Percentiles rank a stretch among this genome's conserved stretches.
phyloP scores from a whole-genome alignment of 345 rosid genomes.

The Hibiscus trionum region DNA sequence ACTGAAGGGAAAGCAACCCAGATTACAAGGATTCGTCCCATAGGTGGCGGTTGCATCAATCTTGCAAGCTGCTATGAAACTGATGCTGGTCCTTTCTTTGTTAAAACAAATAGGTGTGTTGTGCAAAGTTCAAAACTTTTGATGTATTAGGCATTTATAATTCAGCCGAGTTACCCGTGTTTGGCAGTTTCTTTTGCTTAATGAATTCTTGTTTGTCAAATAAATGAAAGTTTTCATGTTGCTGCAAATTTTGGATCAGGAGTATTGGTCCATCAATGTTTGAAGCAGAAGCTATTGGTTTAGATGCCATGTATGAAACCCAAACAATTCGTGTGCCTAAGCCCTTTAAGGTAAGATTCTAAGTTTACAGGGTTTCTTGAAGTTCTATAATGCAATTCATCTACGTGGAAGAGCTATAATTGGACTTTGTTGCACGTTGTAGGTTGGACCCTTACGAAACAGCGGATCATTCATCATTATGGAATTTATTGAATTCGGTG shows the following conservation, averaged over 20 bases:
- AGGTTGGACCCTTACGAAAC: constrained; percentile 71
- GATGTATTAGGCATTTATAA: background rate
- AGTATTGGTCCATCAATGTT: constrained; percentile 79
- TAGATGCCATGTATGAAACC: constrained; percentile 77
- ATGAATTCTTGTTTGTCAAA: background rate
- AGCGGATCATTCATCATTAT: constrained; percentile 87
- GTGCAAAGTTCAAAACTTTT: background rate
- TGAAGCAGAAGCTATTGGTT: constrained; percentile 87
- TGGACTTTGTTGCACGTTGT: constrained; percentile 11
- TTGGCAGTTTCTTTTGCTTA: background rate
- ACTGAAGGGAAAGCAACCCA: constrained; percentile 72
- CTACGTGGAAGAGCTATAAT: background rate
- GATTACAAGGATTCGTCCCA: constrained; percentile 55
- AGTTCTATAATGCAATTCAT: background rate
- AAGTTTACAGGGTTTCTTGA: background rate
- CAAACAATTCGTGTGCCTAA: constrained; percentile 68
- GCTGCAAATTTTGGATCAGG: constrained; percentile 33
- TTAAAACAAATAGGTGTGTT: constrained; percentile 73
- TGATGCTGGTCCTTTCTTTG: constrained; percentile 75
- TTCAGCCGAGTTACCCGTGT: background rate
- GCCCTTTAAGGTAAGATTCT: constrained; percentile 62
- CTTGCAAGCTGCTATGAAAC: constrained; percentile 69
- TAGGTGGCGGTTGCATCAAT: constrained; percentile 96
- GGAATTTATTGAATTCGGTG: constrained; percentile 82
- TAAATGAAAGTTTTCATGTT: constrained; percentile 10